Percentiles rank a stretch among this genome's conserved stretches.
Evolutionary conservation across 2,329 filamentous ascomycete genomes (phyloP).

Genomic region (Daldinia eschscholtzii): DNA sequence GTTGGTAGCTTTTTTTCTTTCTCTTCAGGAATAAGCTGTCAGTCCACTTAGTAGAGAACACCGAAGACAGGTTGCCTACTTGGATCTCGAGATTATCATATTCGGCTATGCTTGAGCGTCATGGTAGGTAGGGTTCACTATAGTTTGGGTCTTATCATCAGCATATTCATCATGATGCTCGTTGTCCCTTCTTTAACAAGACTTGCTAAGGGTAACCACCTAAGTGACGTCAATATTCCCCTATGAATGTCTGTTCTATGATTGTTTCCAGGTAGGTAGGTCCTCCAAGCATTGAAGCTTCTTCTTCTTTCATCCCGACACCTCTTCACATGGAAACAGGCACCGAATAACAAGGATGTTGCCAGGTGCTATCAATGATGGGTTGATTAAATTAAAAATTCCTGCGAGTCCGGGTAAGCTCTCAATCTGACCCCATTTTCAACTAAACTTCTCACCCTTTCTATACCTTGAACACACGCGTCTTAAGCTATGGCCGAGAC

Average conservation of each 20-base stretch:
- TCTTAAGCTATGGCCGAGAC: constrained; percentile 11
- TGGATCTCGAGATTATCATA: too few species aligned
- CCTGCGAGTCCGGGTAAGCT: not conserved
- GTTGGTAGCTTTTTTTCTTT: too few species aligned
- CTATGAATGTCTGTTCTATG: not conserved
- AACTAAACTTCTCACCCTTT: not conserved
- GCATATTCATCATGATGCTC: too few species aligned
- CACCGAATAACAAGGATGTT: not conserved
- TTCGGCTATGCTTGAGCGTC: too few species aligned
- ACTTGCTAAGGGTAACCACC: not conserved
- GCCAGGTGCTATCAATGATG: not conserved
- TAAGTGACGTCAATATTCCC: not conserved
- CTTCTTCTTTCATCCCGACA: not conserved
- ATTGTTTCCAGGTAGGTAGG: not conserved
- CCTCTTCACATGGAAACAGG: not conserved
- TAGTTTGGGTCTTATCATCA: too few species aligned
- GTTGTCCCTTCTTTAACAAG: not conserved
- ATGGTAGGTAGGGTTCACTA: too few species aligned
- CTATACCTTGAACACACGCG: not conserved
- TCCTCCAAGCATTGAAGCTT: not conserved
- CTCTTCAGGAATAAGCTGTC: too few species aligned
- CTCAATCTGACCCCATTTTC: not conserved
- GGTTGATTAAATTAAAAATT: not conserved
- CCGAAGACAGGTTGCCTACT: too few species aligned
- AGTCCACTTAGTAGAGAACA: too few species aligned